Base-by-base conservation (phyloP, 768 basidiomycete genomes). In the Leccinellum albellum region DNA sequence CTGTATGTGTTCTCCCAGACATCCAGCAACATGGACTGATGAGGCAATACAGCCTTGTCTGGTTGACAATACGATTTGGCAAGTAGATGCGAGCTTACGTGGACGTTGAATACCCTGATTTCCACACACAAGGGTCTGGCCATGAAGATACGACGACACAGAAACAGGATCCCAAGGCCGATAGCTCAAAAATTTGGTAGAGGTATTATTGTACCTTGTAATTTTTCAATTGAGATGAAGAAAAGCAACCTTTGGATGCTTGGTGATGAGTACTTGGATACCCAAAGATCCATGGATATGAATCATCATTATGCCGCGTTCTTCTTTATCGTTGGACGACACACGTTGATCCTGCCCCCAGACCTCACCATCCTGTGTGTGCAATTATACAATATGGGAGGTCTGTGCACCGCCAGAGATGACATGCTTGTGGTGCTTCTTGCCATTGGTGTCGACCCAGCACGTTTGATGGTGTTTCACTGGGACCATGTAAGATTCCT, bases 251-350 rank as follows among this genome's bases (percentile, higher is more conserved):
- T 28, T 28, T 6, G 28, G 28, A 28, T 28, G 6, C 28, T 28
- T 28, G 28, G 7, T 28, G 28, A 26, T 26, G 26, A 26, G 26
- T 26, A 26, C 26, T 26, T n/a, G n/a, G n/a, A n/a, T n/a, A n/a
- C n/a, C n/a, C n/a, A n/a, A n/a, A n/a, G n/a, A n/a, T n/a, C n/a
- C n/a, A n/a, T 3, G 31, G 31, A 28, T 6, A 28, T 28, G 28
- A 28, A 4, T 28, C 28, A 10, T 31, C 10, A 12, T n/a, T n/a
- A n/a, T n/a, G n/a, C n/a, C n/a, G n/a, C n/a, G n/a, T n/a, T n/a
- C n/a, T 95, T 91, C 72, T 87, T 91, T 1, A 86, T 97, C 60
- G 95, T 95, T 13, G 95, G 95, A 28, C 88, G 93, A 82, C 96
- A 98, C 68, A 94, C 95, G 12, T 78, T 98, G 64, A 98, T 94